Conservation (phyloP, 2,329 filamentous ascomycete genomes). For the Monilinia fructicola region DNA sequence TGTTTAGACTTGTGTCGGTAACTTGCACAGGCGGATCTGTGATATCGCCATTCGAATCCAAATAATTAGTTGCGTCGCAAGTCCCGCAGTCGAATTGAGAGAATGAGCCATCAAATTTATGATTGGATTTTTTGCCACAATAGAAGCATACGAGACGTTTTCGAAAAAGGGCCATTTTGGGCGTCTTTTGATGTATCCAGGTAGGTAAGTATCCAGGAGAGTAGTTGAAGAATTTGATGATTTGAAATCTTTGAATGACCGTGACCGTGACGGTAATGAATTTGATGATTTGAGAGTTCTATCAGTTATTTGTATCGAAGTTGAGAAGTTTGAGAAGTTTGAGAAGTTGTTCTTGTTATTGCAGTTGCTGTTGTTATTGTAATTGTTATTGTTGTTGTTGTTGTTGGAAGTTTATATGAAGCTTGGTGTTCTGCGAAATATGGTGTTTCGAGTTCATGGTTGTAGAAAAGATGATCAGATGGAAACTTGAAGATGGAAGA, state of each 20-base stretch:
- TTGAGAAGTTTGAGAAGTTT: background rate
- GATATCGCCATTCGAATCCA: conserved; percentile 89
- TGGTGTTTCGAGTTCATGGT: no score
- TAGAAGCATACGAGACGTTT: conserved; percentile 71
- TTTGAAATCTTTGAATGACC: background rate
- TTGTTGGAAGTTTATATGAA: no score
- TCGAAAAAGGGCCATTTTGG: conserved; percentile 32
- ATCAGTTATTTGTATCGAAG: background rate
- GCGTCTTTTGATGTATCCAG: background rate
- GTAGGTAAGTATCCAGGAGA: background rate
- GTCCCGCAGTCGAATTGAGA: conserved; percentile 70
- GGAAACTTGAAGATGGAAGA: no score
- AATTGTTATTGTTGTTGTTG: no score
- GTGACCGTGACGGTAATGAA: background rate
- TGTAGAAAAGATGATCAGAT: no score
- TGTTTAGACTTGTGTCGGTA: conserved; percentile 47
- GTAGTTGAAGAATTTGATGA: background rate
- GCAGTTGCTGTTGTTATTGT: no score
- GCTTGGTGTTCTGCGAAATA: no score
- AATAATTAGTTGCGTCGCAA: conserved; percentile 85
- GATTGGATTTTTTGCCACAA: conserved; percentile 68
- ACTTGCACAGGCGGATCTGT: conserved; percentile 75
- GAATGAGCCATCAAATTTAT: conserved; percentile 56
- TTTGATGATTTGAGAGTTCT: background rate
- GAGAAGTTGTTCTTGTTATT: no score